phyloP scores from a whole-genome alignment of 139 green algal genomes.

The Parachlorella kessleri region DNA sequence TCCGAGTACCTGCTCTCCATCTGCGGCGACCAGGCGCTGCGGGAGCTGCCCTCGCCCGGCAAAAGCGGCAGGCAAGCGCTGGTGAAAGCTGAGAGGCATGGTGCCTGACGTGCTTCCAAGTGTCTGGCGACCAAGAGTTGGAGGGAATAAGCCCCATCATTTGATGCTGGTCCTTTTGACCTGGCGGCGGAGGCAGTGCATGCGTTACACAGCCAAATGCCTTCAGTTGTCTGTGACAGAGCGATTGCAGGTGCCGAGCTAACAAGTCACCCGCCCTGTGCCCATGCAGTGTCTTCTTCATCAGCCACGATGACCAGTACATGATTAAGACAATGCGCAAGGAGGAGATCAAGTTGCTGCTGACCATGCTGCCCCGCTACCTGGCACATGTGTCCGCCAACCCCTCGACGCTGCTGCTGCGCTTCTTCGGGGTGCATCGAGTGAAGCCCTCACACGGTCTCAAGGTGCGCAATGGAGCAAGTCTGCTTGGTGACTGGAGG shows the following conservation, averaged over 20 bases:
- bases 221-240: too few relatives aligned
- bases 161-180: too few relatives aligned
- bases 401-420: constrained; percentile 67
- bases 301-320: constrained; percentile 80
- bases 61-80: constrained; percentile 77
- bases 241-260: neutral
- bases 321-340: constrained; percentile 82
- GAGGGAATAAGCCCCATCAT: too few relatives aligned
- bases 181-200: too few relatives aligned
- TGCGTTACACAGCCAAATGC: too few relatives aligned
- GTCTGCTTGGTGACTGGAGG: too few relatives aligned
- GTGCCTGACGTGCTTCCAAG: too few relatives aligned
- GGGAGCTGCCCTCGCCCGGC: constrained; percentile 91
- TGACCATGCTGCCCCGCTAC: constrained; percentile 71
- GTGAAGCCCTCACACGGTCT: constrained; percentile 52
- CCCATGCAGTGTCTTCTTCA: constrained; percentile 75
- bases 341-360: constrained; percentile 71
- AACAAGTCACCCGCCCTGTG: neutral
- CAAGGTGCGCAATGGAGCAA: constrained; percentile 42
- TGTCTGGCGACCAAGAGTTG: too few relatives aligned
- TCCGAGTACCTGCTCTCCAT: constrained; percentile 41
- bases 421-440: constrained; percentile 81
- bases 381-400: constrained; percentile 63
- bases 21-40: constrained; percentile 76
- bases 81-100: too few relatives aligned